These are phyloP conservation scores for Leishmania guyanensis DNA, from an alignment of 208 protist species.

Conservation along the genomic window DNA sequence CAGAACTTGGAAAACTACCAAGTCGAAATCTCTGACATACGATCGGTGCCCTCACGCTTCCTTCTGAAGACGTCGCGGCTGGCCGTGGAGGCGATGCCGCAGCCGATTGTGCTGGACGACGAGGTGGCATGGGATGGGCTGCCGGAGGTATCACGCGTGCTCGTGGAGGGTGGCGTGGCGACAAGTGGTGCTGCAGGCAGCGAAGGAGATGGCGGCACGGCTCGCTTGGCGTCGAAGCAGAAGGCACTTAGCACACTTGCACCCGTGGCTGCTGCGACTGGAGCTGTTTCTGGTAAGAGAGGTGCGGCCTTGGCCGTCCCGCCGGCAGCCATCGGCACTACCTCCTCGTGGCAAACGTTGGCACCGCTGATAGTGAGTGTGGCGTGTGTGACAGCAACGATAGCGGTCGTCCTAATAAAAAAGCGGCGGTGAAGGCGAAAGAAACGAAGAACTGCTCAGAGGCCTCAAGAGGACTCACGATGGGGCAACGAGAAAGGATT, in stretches of 20 bases:
- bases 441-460: neutral
- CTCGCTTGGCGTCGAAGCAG: neutral
- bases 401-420: slow-evolving; percentile 27
- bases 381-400: slow-evolving; percentile 30
- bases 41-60: slow-evolving; percentile 66
- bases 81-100: slow-evolving; percentile 70
- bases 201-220: neutral
- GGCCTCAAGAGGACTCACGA: neutral
- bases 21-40: slow-evolving; percentile 73
- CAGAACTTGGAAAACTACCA: slow-evolving; percentile 83
- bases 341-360: slow-evolving; percentile 28
- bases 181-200: neutral
- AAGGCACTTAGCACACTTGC: neutral
- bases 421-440: slow-evolving; percentile 12
- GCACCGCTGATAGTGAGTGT: slow-evolving; percentile 33
- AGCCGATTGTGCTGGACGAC: slow-evolving; percentile 76
- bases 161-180: slow-evolving; percentile 24
- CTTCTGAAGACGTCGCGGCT: slow-evolving; percentile 68
- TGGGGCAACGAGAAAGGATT: neutral
- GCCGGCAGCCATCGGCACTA: neutral
- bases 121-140: slow-evolving; percentile 79
- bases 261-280: neutral
- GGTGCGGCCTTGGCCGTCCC: neutral
- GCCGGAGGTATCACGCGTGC: slow-evolving; percentile 54
- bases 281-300: neutral